Evolutionary conservation across 2,329 filamentous ascomycete genomes (phyloP).

Genomic region (Clarireedia homoeocarpa): DNA sequence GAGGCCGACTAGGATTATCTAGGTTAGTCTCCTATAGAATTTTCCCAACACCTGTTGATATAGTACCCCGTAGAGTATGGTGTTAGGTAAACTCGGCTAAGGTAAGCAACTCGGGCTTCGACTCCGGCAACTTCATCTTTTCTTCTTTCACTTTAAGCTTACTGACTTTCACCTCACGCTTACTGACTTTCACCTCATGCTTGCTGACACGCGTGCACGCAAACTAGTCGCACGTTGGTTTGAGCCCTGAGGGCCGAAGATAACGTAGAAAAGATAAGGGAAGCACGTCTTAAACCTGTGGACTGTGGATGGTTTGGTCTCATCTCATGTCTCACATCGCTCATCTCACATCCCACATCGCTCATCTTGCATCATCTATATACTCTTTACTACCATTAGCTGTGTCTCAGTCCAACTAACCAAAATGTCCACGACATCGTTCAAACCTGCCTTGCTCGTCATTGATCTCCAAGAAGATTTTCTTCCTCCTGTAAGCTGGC

Average conservation of each 20-base stretch:
- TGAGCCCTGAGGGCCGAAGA: no score
- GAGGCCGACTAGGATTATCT: no score
- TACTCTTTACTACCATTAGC: background rate
- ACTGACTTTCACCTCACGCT: background rate
- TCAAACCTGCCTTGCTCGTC: conserved; percentile 56
- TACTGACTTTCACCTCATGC: background rate
- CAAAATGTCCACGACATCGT: conserved; percentile 19
- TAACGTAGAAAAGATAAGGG: no score
- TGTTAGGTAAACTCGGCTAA: background rate
- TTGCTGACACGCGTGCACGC: background rate
- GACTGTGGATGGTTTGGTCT: background rate
- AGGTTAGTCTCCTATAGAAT: no score
- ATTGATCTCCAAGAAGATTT: conserved; percentile 95
- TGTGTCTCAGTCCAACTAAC: background rate
- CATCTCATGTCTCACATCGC: background rate
- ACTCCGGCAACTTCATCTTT: background rate
- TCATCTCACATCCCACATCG: background rate
- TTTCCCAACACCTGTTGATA: no score
- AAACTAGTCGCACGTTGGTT: background rate
- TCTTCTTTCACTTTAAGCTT: background rate
- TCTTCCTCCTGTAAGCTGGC: conserved; percentile 67
- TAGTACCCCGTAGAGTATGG: no score
- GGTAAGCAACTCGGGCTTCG: background rate
- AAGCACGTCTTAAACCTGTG: no score
- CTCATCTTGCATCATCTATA: background rate